A percentile compares a stretch with the other conserved stretches of the same genome.
phyloP scores from a whole-genome alignment of 1,284 basidiomycete genomes.

The Papiliotrema terrestris region DNA sequence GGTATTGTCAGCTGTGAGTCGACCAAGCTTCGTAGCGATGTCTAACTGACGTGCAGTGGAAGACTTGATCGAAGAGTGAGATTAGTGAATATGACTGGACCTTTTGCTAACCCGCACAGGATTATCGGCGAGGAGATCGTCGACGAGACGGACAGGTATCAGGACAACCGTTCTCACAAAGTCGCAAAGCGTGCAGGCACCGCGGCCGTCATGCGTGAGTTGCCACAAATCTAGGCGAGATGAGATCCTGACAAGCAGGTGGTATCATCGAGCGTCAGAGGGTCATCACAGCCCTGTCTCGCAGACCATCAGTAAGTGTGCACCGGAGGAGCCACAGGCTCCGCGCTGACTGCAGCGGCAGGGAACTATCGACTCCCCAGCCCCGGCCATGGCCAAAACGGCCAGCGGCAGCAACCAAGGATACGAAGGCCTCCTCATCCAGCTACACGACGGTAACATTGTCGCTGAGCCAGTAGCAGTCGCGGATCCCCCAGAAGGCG shows the following conservation, averaged over 20 bases:
- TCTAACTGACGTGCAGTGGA: constrained; percentile 30
- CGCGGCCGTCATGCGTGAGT: constrained; percentile 67
- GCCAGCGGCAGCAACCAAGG: background rate
- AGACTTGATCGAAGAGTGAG: constrained; percentile 50
- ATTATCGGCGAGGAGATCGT: constrained; percentile 55
- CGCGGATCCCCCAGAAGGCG: constrained; percentile 1
- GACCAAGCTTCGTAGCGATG: background rate
- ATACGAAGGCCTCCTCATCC: constrained; percentile 29
- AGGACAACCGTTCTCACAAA: constrained; percentile 75
- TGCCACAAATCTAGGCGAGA: background rate
- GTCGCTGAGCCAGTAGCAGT: constrained; percentile 30
- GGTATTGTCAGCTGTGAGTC: constrained; percentile 63
- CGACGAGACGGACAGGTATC: constrained; percentile 83
- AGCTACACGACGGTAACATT: constrained; percentile 28
- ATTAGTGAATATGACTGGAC: background rate
- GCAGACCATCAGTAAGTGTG: constrained; percentile 36
- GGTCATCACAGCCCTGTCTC: constrained; percentile 39
- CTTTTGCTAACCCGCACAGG: constrained; percentile 19
- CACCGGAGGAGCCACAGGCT: background rate
- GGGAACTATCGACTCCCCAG: background rate
- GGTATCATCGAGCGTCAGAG: constrained; percentile 51
- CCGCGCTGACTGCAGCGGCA: background rate
- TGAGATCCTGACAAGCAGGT: constrained; percentile 21
- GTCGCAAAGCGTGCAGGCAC: constrained; percentile 67
- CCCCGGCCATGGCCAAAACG: background rate